Percentiles rank a stretch among this genome's conserved stretches.
These are phyloP conservation scores for Erythrobasidium hasegawianum DNA, from an alignment of 1,284 basidiomycete species.

Conservation along the genomic window DNA sequence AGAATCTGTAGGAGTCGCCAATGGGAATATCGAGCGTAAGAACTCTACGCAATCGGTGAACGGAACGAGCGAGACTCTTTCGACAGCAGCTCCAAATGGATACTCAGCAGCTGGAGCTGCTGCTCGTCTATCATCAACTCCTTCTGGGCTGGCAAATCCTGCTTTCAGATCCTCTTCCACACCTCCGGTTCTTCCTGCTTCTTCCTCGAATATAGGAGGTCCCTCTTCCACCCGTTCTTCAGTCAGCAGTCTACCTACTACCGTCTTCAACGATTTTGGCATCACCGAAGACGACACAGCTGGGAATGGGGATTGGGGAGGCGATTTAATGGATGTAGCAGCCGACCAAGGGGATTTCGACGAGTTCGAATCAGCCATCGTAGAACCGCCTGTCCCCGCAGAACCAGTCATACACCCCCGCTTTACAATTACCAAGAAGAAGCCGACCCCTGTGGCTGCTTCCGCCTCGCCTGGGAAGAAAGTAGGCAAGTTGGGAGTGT, in stretches of 20 bases:
- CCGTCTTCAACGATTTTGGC: no score
- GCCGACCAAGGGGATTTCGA: slow-evolving; percentile 77
- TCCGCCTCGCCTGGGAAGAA: not conserved
- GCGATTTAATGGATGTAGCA: slow-evolving; percentile 83
- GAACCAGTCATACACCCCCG: slow-evolving; percentile 19
- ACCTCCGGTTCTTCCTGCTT: no score
- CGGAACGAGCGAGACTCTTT: slow-evolving; percentile 56
- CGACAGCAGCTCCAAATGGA: slow-evolving; percentile 65
- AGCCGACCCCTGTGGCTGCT: no score
- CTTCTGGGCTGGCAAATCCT: slow-evolving; percentile 43
- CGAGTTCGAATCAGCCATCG: slow-evolving; percentile 40
- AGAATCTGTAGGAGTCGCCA: slow-evolving; percentile 4
- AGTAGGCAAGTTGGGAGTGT: not conserved
- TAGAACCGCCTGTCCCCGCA: slow-evolving; percentile 10
- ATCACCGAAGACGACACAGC: no score
- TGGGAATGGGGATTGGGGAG: slow-evolving; percentile 59
- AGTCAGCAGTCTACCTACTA: not conserved
- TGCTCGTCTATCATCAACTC: no score
- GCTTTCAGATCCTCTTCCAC: not conserved
- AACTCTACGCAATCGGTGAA: not conserved
- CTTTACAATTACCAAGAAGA: slow-evolving; percentile 21
- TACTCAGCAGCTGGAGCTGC: slow-evolving; percentile 45
- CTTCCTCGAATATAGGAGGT: not conserved
- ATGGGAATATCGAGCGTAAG: slow-evolving; percentile 1
- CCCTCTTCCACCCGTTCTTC: not conserved